phyloP scores from a whole-genome alignment of 495 filamentous ascomycete species.

The Cudoniella acicularis region DNA sequence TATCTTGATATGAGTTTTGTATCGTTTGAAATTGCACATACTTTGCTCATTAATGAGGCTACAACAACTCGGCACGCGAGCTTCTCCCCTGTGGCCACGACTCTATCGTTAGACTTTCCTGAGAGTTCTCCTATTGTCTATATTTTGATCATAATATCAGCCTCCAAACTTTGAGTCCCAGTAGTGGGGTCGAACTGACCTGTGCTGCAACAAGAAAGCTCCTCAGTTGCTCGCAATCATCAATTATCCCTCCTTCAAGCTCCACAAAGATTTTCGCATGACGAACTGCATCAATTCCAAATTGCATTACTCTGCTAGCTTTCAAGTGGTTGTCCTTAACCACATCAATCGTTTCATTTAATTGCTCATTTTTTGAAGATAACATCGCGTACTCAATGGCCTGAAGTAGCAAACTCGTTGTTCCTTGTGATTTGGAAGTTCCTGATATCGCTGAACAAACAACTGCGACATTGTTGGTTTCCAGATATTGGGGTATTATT shows the following conservation, averaged over 20 bases:
- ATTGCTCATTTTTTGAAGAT: constrained; percentile 20
- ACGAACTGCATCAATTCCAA: neutral
- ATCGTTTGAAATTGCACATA: constrained; percentile 16
- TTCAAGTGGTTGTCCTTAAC: constrained; percentile 34
- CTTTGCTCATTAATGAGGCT: constrained; percentile 31
- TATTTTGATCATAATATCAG: constrained; percentile 7
- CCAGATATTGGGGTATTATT: constrained; percentile 34
- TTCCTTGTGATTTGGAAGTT: constrained; percentile 3
- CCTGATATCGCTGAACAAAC: constrained; percentile 11
- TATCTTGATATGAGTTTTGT: neutral
- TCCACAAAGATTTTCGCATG: constrained; percentile 22
- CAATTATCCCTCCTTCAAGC: constrained; percentile 23
- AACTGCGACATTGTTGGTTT: constrained; percentile 31
- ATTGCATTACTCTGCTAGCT: constrained; percentile 3
- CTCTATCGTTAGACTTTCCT: constrained; percentile 32
- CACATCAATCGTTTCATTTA: constrained; percentile 31
- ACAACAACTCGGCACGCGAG: constrained; percentile 34
- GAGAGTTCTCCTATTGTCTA: constrained; percentile 39
- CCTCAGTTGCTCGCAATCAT: constrained; percentile 34
- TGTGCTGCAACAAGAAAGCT: constrained; percentile 33
- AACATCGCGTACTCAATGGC: constrained; percentile 31
- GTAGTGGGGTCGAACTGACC: too few relatives aligned
- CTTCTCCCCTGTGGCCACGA: constrained; percentile 36
- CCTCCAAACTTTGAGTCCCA: neutral
- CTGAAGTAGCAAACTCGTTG: constrained; percentile 25